These are phyloP conservation scores for Plectosphaerella plurivora DNA, from an alignment of 2,329 filamentous ascomycete species.

Conservation along the genomic window DNA sequence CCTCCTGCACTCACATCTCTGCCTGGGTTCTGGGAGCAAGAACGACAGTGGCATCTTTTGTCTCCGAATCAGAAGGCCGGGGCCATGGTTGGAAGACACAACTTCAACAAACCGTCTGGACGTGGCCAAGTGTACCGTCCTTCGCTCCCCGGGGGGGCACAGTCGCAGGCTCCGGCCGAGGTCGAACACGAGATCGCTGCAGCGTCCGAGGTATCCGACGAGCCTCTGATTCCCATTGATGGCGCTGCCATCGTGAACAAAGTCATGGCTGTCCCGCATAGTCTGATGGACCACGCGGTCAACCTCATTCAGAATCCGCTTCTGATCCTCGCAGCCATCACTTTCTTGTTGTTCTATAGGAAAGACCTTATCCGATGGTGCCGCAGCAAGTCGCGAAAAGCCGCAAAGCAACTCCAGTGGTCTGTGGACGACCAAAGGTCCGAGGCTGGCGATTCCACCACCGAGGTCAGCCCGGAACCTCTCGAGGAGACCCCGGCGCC, in stretches of 20 bases:
- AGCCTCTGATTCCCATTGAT: slow-evolving; percentile 18
- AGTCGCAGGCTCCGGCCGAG: slow-evolving; percentile 21
- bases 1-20: slow-evolving; percentile 40
- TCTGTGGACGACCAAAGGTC: slow-evolving; percentile 12
- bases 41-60: slow-evolving; percentile 32
- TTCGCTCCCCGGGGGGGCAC: slow-evolving; percentile 29
- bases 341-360: slow-evolving; percentile 36
- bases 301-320: slow-evolving; percentile 55
- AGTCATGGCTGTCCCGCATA: slow-evolving; percentile 45
- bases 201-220: slow-evolving; percentile 18
- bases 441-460: slow-evolving; percentile 5
- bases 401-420: slow-evolving; percentile 19
- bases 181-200: slow-evolving; percentile 27
- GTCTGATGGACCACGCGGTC: slow-evolving; percentile 43
- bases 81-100: slow-evolving; percentile 68
- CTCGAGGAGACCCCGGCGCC: neutral
- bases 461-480: neutral
- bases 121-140: slow-evolving; percentile 27
- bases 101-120: slow-evolving; percentile 38
- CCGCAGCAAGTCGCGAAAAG: slow-evolving; percentile 19
- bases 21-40: slow-evolving; percentile 43
- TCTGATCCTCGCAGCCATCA: slow-evolving; percentile 40
- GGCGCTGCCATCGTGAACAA: slow-evolving; percentile 42
- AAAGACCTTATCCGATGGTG: slow-evolving; percentile 39
- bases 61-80: slow-evolving; percentile 47